Base-by-base conservation (phyloP, 805 yeast species). In the Starmerella apicola region DNA sequence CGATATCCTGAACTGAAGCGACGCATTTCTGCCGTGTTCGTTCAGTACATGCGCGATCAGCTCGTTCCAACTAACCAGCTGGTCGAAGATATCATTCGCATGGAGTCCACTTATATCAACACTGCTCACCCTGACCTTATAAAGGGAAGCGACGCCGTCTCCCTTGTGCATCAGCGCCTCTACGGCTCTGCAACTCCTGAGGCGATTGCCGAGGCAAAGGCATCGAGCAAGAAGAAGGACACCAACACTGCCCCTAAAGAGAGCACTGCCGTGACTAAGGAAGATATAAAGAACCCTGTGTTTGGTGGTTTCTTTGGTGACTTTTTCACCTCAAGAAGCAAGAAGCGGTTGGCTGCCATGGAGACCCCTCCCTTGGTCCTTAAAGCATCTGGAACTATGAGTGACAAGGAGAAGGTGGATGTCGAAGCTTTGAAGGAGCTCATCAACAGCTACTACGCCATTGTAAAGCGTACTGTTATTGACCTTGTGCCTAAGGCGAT, bases 41-140 rank as follows among this genome's bases (percentile, higher is more conserved):
- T 86, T 45, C 81, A 76, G 51, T 88, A 75, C 55, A 67, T 91
- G 56, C 76, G 94, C 55, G 79, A 74, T 45, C 78, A 82, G 26
- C 73, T 83, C 50, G 60, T 76, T 20, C 97, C 98, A 44, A 85
- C 98, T 19, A 86, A 80, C 60, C 69, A 70, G 34, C 82, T 91
- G 54, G 95, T 86, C 32, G 63, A 70, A 34, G 95, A 91, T 60
- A 68, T 91, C 37, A 86, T 91, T 48, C 66, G 64, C 41, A 67
- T 94, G 42, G 98, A 91, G 62, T 84, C 82, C 55, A 80, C 94
- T 10, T 91, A 91, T 62, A 85, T 91, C 53, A 91, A 91, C 64
- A 91, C 97, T 5, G 96, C 95, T 1, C 98, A 91, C 58, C 96
- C 97, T 5, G 97, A 91, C 59, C 72, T 91, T 54, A 69, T 91